phyloP scores from a whole-genome alignment of 352 stramenopile species.

The Pythium utonaiense region DNA sequence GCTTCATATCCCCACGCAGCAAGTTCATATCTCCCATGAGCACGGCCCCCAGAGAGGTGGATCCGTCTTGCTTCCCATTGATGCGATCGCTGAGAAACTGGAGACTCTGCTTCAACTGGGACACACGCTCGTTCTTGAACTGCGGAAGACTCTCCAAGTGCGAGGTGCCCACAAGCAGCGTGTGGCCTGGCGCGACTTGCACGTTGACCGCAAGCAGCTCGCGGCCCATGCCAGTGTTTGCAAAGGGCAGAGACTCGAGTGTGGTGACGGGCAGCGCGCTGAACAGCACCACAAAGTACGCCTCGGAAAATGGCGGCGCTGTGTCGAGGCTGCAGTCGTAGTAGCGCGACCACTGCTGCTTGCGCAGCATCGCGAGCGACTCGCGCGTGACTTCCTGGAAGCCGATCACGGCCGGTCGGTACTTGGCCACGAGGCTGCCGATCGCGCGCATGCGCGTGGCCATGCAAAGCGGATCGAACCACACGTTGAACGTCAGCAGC shows the following conservation, averaged over 20 bases:
- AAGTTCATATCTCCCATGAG: slow-evolving; percentile 83
- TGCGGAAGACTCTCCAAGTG: slow-evolving; percentile 74
- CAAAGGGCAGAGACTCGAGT: slow-evolving; percentile 63
- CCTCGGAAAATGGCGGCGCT: slow-evolving; percentile 57
- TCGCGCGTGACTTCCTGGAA: slow-evolving; percentile 79
- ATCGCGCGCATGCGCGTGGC: slow-evolving; percentile 60
- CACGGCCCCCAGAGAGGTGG: slow-evolving; percentile 47
- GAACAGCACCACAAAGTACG: slow-evolving; percentile 80
- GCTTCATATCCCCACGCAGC: slow-evolving; percentile 49
- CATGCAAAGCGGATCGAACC: slow-evolving; percentile 64
- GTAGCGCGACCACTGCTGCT: slow-evolving; percentile 57
- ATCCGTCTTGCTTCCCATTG: slow-evolving; percentile 6
- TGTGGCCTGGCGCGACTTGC: slow-evolving; percentile 37
- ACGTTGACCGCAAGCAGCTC: slow-evolving; percentile 63
- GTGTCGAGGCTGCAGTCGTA: slow-evolving; percentile 80
- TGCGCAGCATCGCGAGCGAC: slow-evolving; percentile 49
- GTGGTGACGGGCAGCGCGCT: slow-evolving; percentile 60
- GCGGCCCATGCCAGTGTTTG: slow-evolving; percentile 68
- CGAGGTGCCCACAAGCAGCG: slow-evolving; percentile 56
- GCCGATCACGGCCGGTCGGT: slow-evolving; percentile 60
- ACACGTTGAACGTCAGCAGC: slow-evolving; percentile 73
- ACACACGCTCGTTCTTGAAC: slow-evolving; percentile 37
- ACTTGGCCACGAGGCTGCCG: slow-evolving; percentile 39
- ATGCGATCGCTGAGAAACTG: slow-evolving; percentile 44
- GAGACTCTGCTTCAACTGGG: slow-evolving; percentile 58